Evolutionary conservation across 768 basidiomycete species (phyloP), one percentile per base, ranked within the genome.

Genomic region (Boletus tomentosulus): DNA sequence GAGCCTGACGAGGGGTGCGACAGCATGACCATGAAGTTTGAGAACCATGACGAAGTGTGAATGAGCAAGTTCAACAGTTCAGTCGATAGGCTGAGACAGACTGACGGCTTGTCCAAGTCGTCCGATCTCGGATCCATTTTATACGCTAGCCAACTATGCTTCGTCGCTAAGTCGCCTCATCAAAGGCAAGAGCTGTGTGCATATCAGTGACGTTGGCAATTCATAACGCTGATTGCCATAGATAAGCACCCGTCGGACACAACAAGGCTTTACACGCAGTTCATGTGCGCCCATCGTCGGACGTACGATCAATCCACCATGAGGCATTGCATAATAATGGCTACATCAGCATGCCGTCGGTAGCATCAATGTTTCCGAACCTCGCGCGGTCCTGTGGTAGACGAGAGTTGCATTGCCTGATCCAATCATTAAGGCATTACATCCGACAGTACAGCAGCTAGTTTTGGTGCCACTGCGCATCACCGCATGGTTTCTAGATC

Each of bases 1-100:
- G 16, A 74, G 68, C 34, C 67, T 67, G 38, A 73, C 74, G 64
- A 69, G 71, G 16, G 74, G 72, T 8, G 76, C 76, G 31, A 57
- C 13, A 0, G 67, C 46, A n/a, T 54, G 59, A 11, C 76, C 77
- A 50, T 76, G 72, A 13, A 81, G 72, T 57, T 76, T 78, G 56
- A 80, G 59, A 28, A 74, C 72, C 78, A 79, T 80, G 39, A 43
- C 24, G 15, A 34, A 28, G 8, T 30, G 30, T 3, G 24, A 45
- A 16, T 16, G 31, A 38, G 50, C 25, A 46, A 38, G 24, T 4
- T 1, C 12, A 19, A 31, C 10, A 28, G 42, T 48, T 48, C 11
- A n/a, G 30, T 39, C 1, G 44, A 31, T 13, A 51, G 25, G 37
- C n/a, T 38, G 1, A 24, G 44, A 42, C 15, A 41, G 28, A 42